Evolutionary conservation across 345 rosid species (phyloP), one percentile per base, ranked within the genome.

Genomic region (Iberis pinnata): DNA sequence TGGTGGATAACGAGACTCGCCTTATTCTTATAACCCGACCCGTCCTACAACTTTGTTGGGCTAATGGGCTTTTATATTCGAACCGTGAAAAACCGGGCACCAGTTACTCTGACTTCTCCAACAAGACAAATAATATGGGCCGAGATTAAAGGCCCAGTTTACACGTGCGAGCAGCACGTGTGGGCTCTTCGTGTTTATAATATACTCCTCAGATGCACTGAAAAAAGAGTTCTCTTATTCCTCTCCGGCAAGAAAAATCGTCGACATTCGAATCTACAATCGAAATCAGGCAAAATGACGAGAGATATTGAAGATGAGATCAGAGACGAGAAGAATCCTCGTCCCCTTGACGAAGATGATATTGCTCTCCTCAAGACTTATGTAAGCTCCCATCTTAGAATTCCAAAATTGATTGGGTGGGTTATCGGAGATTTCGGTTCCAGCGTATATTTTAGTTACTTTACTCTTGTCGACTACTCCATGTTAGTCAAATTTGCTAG

Each of bases 331-430:
- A 89, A 84, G 81, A 83, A 83, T 58, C 90, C 90, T 14, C 81
- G 77, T 1, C 97, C 94, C 10, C 88, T 83, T 13, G 95, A 83
- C 19, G 95, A 86, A 64, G 97, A 83, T 58, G 97, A 89, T 36
- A 83, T 89, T 35, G 97, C 97, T 33, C 88, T 89, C 20, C 95
- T 89, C 70, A 89, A 89, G 62, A 89, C 94, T 54, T 89, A 89
- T 27, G 97, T 86, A 80, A 29, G 60, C 22, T 8, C 8, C 33
- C 33, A 7, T 7, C 8, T 32, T 32, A 32, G 5, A 32, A 32
- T 5, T n/a, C 37, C 11, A 32, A 32, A 32, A 9, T 9, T 2
- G 0, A 9, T 5, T 27, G 32, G 32, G 9, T 40, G 2, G 16
- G 8, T 49, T 29, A 18, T 20, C 49, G 11, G 17, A 35, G 5